Conservation (phyloP, 441 rosid genomes). For the Erysimum pusillum region DNA sequence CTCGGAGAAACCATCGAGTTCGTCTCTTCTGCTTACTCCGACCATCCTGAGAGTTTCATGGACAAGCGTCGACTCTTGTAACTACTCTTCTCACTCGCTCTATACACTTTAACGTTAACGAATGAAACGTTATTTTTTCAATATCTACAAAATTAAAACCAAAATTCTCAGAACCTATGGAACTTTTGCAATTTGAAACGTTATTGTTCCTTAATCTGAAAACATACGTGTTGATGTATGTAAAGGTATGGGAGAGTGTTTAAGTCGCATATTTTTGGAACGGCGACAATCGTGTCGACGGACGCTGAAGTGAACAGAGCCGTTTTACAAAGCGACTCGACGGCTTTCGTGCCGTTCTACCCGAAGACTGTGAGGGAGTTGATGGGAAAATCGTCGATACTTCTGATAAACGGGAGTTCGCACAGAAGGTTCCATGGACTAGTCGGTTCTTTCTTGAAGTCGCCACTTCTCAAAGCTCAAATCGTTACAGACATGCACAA, state of each 20-base stretch:
- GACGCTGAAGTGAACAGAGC: conserved; percentile 90
- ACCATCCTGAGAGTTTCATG: conserved; percentile 91
- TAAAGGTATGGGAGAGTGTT: conserved; percentile 93
- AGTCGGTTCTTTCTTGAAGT: conserved; percentile 85
- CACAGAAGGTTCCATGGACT: conserved; percentile 95
- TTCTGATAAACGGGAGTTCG: conserved; percentile 82
- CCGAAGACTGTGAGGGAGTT: conserved; percentile 92
- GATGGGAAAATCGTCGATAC: conserved; percentile 94
- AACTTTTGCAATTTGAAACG: not conserved
- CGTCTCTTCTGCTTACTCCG: conserved; percentile 80
- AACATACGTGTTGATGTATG: not conserved
- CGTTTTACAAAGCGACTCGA: conserved; percentile 87
- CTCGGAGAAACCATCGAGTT: conserved; percentile 93
- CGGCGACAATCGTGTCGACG: conserved; percentile 82
- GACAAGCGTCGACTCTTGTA: conserved; percentile 81
- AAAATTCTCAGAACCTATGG: not conserved
- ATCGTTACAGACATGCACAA: conserved; percentile 81
- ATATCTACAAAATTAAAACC: not conserved
- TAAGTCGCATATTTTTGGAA: conserved; percentile 94
- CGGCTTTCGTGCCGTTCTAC: conserved; percentile 83
- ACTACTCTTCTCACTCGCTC: conserved; percentile 28
- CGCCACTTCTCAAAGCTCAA: conserved; percentile 86
- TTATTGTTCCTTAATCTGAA: not conserved
- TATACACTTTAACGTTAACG: not conserved
- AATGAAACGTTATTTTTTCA: not conserved